Evolutionary conservation across 2,329 filamentous ascomycete species (phyloP).

Genomic region (Talaromyces atroroseus): DNA sequence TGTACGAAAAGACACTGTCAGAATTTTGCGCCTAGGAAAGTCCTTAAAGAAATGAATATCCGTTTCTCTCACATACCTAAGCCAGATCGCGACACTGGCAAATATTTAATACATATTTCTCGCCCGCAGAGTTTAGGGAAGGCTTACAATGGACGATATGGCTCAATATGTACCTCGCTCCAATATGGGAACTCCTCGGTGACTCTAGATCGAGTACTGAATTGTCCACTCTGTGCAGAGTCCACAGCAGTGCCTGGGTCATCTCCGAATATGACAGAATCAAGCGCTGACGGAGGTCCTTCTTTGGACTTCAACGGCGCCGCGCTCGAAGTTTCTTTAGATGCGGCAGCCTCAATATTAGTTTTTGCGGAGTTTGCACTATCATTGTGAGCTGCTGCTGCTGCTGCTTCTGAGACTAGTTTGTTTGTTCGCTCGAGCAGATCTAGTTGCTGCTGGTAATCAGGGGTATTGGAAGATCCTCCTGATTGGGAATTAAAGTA

Average conservation of each 20-base stretch:
- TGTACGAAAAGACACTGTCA: conserved; percentile 22
- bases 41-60: not conserved
- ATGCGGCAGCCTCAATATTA: not conserved
- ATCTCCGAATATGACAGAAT: not conserved
- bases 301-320: not conserved
- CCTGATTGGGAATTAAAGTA: not conserved
- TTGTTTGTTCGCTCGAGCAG: not conserved
- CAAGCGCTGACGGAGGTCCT: not conserved
- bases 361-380: not conserved
- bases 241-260: not conserved
- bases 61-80: conserved; percentile 5
- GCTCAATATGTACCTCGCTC: conserved; percentile 1
- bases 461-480: not conserved
- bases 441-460: not conserved
- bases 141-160: conserved; percentile 6
- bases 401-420: not conserved
- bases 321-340: not conserved
- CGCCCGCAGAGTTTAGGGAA: not conserved
- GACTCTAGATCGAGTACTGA: not conserved
- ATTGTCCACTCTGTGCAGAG: not conserved
- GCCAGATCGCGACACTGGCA: conserved; percentile 8
- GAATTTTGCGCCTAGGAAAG: not conserved
- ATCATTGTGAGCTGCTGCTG: not conserved
- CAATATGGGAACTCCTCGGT: not conserved
- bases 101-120: not conserved